phyloP scores from a whole-genome alignment of 164 flowering plant species.

The Cinnamomum chago region DNA sequence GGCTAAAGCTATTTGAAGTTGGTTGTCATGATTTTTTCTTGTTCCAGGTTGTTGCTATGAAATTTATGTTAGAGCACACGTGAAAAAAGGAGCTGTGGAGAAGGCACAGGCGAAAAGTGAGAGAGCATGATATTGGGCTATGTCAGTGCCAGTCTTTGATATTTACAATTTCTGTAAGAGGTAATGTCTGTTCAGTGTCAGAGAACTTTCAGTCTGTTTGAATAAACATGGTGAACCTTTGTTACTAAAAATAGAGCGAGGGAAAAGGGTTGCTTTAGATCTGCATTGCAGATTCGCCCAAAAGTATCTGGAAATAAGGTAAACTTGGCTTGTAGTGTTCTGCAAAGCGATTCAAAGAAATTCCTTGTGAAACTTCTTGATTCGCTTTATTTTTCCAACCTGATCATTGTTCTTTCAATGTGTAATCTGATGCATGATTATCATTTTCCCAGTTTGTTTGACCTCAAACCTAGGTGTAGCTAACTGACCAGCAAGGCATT shows the following conservation, averaged over 20 bases:
- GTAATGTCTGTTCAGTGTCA: neutral
- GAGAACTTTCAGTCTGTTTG: neutral
- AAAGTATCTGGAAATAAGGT: neutral
- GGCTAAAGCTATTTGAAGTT: neutral
- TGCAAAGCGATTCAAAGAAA: neutral
- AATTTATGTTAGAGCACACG: constrained; percentile 20
- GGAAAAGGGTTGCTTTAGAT: neutral
- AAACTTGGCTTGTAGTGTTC: neutral
- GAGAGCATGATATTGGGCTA: neutral
- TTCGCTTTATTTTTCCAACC: neutral
- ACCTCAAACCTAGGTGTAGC: too few relatives aligned
- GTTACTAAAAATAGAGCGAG: neutral
- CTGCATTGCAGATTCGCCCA: neutral
- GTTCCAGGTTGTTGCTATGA: constrained; percentile 27
- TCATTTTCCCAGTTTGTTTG: neutral
- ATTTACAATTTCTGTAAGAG: too few relatives aligned
- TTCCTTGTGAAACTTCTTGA: neutral
- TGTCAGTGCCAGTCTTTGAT: neutral
- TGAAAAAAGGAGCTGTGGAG: constrained; percentile 16
- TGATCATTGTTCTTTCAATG: neutral
- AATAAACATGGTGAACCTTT: neutral
- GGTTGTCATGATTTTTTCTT: neutral
- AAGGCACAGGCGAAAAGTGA: neutral
- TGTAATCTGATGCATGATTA: neutral
- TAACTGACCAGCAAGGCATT: too few relatives aligned